Conservation (phyloP, 495 filamentous ascomycete species). For the Trichoderma erinaceum region DNA sequence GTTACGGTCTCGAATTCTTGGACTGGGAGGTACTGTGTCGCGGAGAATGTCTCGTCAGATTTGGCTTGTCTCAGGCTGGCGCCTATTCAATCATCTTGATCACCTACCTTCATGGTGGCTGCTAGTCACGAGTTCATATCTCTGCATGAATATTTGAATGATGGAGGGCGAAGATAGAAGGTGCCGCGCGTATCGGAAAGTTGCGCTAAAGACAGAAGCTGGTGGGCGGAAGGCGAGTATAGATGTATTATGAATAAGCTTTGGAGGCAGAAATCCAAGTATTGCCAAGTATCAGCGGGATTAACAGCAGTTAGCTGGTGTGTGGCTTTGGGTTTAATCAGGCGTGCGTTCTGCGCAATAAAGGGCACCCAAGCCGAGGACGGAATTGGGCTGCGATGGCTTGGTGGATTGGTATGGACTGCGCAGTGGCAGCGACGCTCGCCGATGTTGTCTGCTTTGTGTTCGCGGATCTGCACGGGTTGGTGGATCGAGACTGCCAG, state of each 20-base stretch:
- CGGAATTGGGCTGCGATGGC: conserved; percentile 2
- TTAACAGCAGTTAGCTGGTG: neutral
- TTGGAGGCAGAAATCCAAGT: neutral
- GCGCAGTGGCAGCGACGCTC: neutral
- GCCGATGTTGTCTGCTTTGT: neutral
- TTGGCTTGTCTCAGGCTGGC: neutral
- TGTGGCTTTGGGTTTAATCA: conserved; percentile 14
- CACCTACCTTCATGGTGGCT: conserved; percentile 19
- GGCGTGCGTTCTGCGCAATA: neutral
- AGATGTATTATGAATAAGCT: neutral
- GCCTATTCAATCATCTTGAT: neutral
- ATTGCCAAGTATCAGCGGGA: neutral
- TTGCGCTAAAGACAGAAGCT: neutral
- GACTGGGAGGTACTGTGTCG: conserved; percentile 75
- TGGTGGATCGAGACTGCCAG: neutral
- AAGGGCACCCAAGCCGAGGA: neutral
- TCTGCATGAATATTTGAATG: neutral
- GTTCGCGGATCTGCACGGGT: conserved; percentile 5
- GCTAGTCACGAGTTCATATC: neutral
- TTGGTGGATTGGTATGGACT: neutral
- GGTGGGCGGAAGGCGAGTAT: neutral
- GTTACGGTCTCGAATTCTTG: conserved; percentile 83
- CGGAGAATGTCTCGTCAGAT: conserved; percentile 16
- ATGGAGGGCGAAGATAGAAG: neutral
- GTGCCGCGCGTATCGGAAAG: too few species aligned